Evolutionary conservation across 164 flowering plant genomes (phyloP).

Genomic region (Buxus sempervirens): DNA sequence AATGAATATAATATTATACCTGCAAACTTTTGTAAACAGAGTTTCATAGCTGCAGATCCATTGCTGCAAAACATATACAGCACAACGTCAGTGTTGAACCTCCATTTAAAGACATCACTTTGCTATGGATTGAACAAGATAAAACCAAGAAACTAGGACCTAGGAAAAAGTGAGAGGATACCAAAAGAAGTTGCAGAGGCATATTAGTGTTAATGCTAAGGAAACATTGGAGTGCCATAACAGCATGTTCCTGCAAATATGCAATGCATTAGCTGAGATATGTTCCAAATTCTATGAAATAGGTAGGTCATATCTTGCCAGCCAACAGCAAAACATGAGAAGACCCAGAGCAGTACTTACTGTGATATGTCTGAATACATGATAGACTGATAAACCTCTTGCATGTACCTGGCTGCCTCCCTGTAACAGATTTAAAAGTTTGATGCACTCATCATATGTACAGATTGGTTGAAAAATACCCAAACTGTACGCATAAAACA

Average conservation of each 20-base stretch:
- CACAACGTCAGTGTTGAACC: not conserved
- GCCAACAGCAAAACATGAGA: not conserved
- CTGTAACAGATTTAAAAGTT: slow-evolving; percentile 27
- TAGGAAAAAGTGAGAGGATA: slow-evolving; percentile 21
- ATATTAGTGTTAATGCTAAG: slow-evolving; percentile 45
- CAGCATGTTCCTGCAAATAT: slow-evolving; percentile 73
- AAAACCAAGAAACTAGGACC: not conserved
- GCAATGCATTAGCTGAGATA: not conserved
- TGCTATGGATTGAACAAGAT: not conserved
- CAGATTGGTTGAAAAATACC: not conserved
- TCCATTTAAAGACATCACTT: not conserved
- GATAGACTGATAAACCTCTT: slow-evolving; percentile 74
- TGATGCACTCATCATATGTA: not conserved
- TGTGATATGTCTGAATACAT: slow-evolving; percentile 73
- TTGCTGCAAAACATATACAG: slow-evolving; percentile 35
- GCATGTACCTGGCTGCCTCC: slow-evolving; percentile 91
- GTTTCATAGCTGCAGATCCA: slow-evolving; percentile 85
- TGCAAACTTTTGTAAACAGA: slow-evolving; percentile 71
- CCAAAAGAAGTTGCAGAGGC: slow-evolving; percentile 61
- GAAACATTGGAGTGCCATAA: slow-evolving; percentile 78
- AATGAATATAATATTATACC: slow-evolving; percentile 33
- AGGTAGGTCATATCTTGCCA: not conserved
- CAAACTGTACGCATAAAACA: not conserved
- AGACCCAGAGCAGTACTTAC: slow-evolving; percentile 31
- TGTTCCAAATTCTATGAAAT: not conserved